phyloP scores from a whole-genome alignment of 306 rosid species.

The Trifolium subterraneum region DNA sequence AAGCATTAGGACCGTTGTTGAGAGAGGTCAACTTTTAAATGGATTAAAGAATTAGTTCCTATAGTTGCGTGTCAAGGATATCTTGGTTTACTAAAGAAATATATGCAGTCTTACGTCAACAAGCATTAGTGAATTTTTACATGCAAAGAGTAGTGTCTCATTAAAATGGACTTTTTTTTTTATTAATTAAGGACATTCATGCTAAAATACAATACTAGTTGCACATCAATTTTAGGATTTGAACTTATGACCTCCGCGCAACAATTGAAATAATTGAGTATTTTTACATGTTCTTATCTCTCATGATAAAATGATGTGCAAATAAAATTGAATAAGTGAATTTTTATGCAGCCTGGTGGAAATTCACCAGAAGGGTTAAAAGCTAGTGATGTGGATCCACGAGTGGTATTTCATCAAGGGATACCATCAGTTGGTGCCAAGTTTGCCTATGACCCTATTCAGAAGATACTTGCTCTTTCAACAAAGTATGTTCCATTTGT shows the following conservation, averaged over 20 bases:
- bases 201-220: too few relatives aligned
- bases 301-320: not conserved
- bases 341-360: slow-evolving; percentile 60
- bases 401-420: slow-evolving; percentile 71
- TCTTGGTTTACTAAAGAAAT: too few relatives aligned
- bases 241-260: not conserved
- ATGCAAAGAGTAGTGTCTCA: too few relatives aligned
- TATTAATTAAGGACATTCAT: too few relatives aligned
- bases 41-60: too few relatives aligned
- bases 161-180: too few relatives aligned
- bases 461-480: slow-evolving; percentile 76
- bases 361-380: slow-evolving; percentile 55
- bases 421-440: slow-evolving; percentile 64
- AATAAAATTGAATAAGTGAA: slow-evolving; percentile 24
- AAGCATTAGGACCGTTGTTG: too few relatives aligned
- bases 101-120: not conserved
- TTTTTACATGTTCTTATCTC: not conserved
- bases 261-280: not conserved
- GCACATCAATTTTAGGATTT: too few relatives aligned
- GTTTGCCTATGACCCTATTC: slow-evolving; percentile 73
- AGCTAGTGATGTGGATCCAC: slow-evolving; percentile 63
- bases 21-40: too few relatives aligned
- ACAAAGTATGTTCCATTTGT: slow-evolving; percentile 61
- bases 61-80: too few relatives aligned
- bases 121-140: too few relatives aligned